Conservation (phyloP, 495 filamentous ascomycete genomes). For the Annulohypoxylon nitens region DNA sequence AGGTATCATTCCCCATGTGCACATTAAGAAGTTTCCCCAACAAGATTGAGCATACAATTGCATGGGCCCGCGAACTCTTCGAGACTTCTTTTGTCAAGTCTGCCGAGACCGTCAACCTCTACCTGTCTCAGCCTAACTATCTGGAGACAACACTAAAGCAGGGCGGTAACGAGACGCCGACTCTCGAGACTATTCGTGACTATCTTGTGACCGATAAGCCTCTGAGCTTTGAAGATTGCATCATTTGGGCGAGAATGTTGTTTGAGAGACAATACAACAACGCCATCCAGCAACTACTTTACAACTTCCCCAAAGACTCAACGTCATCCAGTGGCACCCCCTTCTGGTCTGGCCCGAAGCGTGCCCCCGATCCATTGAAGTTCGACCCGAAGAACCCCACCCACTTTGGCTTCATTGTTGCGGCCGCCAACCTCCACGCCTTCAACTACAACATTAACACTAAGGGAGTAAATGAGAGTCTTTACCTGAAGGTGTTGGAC, state of each 20-base stretch:
- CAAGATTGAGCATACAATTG: slow-evolving; percentile 98
- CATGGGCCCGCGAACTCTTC: slow-evolving; percentile 96
- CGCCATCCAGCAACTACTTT: slow-evolving; percentile 93
- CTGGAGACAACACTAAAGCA: slow-evolving; percentile 91
- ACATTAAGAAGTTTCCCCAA: slow-evolving; percentile 98
- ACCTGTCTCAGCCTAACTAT: slow-evolving; percentile 92
- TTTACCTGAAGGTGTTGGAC: slow-evolving; percentile 82
- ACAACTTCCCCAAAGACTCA: slow-evolving; percentile 97
- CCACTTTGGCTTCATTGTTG: slow-evolving; percentile 87
- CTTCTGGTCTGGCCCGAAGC: slow-evolving; percentile 99
- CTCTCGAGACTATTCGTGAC: slow-evolving; percentile 88
- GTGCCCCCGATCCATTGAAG: slow-evolving; percentile 90
- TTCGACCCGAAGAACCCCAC: slow-evolving; percentile 87
- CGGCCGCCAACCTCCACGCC: slow-evolving; percentile 91
- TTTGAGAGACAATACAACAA: slow-evolving; percentile 99
- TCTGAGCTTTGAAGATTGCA: slow-evolving; percentile 93
- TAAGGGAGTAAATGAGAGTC: slow-evolving; percentile 74
- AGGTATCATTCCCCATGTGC: slow-evolving; percentile 99
- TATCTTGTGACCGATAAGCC: slow-evolving; percentile 95
- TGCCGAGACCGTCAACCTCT: slow-evolving; percentile 94
- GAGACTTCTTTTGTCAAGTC: slow-evolving; percentile 93
- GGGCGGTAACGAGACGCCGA: slow-evolving; percentile 95
- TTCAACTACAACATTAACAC: slow-evolving; percentile 97
- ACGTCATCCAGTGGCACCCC: slow-evolving; percentile 86
- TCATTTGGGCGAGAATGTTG: slow-evolving; percentile 90